Conservation (phyloP, 192 early-diverging fungal species). For the Rhizophagus sp. region DNA sequence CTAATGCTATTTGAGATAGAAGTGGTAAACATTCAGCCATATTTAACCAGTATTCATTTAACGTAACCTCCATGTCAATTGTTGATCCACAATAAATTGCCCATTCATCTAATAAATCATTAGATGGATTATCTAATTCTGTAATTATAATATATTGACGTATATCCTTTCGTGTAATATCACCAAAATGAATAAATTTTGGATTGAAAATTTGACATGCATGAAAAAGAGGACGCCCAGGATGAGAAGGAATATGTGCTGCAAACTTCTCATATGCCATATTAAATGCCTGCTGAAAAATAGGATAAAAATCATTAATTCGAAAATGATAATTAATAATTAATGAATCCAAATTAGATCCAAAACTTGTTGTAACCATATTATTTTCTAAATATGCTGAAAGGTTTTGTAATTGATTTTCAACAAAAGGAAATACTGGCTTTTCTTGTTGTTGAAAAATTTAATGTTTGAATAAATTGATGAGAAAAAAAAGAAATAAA, state of each 20-base stretch:
- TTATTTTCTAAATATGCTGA: background rate
- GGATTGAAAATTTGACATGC: slow-evolving; percentile 1
- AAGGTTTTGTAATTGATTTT: background rate
- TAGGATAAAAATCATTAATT: background rate
- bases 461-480: background rate
- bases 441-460: slow-evolving; percentile 13
- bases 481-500: background rate
- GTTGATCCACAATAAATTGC: background rate
- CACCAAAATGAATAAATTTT: slow-evolving; percentile 5
- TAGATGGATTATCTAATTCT: too few species aligned
- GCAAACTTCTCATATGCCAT: background rate
- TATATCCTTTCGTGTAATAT: background rate
- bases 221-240: background rate
- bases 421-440: slow-evolving; percentile 6
- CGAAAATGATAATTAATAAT: background rate
- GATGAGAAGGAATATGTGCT: slow-evolving; percentile 5
- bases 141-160: background rate
- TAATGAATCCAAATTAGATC: background rate
- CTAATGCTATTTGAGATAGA: too few species aligned
- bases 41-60: background rate
- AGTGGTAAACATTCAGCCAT: too few species aligned
- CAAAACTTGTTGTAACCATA: background rate
- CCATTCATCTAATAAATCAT: slow-evolving; percentile 7
- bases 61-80: background rate
- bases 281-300: background rate